phyloP scores from a whole-genome alignment of 495 filamentous ascomycete species.

The Schizothecium vesticola region DNA sequence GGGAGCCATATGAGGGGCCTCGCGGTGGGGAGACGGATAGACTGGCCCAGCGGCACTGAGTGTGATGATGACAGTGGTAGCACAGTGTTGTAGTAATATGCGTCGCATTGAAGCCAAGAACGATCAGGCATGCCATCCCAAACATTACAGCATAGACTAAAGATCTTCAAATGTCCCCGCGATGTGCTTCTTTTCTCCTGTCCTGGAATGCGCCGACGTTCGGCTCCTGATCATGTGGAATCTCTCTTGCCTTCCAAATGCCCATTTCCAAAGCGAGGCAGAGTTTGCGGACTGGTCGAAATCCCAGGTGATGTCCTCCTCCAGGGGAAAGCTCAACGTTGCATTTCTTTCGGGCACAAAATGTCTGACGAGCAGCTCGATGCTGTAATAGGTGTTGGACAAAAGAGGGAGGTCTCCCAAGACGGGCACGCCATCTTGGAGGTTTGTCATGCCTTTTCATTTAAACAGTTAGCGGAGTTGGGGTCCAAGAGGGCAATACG shows the following conservation, averaged over 20 bases:
- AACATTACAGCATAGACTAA: not conserved
- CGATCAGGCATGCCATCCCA: not conserved
- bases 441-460: conserved; percentile 40
- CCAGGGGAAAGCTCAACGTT: conserved; percentile 39
- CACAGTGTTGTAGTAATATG: too few relatives aligned
- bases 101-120: not conserved
- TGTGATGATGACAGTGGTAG: not conserved
- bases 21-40: not conserved
- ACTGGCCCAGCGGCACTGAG: not conserved
- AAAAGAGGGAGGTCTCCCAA: conserved; percentile 40
- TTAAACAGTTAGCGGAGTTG: not conserved
- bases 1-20: not conserved
- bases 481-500: not conserved
- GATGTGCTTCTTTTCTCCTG: not conserved
- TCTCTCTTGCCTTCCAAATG: conserved; percentile 39
- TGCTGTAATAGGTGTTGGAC: conserved; percentile 41
- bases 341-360: conserved; percentile 40
- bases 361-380: conserved; percentile 42
- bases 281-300: not conserved
- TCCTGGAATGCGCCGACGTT: not conserved
- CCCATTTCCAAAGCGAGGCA: conserved; percentile 38
- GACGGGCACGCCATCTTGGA: conserved; percentile 38
- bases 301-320: conserved; percentile 42
- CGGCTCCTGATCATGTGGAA: conserved; percentile 34
- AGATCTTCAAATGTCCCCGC: not conserved